Percentiles rank a stretch among this genome's conserved stretches.
These are phyloP conservation scores for Ophiostoma fasciatum DNA, from an alignment of 2,329 filamentous ascomycete genomes.

Conservation along the genomic window DNA sequence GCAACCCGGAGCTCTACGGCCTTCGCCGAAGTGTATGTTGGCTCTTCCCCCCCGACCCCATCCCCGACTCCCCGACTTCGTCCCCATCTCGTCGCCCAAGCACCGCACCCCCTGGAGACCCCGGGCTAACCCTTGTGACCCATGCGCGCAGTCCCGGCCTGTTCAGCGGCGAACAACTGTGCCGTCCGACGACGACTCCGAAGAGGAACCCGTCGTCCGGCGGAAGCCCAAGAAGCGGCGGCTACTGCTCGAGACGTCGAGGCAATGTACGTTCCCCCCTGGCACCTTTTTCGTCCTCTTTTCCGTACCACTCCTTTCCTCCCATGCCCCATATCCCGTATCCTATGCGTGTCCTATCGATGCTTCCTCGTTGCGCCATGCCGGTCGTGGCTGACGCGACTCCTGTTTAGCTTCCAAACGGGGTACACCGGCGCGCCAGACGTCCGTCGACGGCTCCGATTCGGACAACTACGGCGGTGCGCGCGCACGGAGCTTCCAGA, in stretches of 20 bases:
- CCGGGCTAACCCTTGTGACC: too few species aligned
- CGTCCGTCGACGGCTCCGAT: constrained; percentile 46
- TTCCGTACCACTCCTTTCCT: not conserved
- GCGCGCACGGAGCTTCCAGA: constrained; percentile 51
- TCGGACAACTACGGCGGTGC: constrained; percentile 70
- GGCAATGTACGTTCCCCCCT: constrained; percentile 8
- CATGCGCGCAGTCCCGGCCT: constrained; percentile 44
- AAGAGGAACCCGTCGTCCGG: constrained; percentile 37
- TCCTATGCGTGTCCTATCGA: not conserved
- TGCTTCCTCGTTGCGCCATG: not conserved
- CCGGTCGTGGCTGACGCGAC: too few species aligned
- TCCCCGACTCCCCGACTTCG: constrained; percentile 2
- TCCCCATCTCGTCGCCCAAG: constrained; percentile 10
- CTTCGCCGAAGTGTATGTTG: constrained; percentile 79
- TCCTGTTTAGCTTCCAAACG: constrained; percentile 46
- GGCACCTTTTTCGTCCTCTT: not conserved
- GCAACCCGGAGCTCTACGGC: constrained; percentile 90
- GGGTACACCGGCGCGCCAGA: constrained; percentile 37
- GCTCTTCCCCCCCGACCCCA: too few species aligned
- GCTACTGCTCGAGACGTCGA: constrained; percentile 20
- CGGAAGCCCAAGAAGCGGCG: constrained; percentile 57
- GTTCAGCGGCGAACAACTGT: constrained; percentile 44
- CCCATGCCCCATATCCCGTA: too few species aligned
- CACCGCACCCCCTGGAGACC: too few species aligned
- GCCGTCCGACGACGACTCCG: constrained; percentile 27